These are phyloP conservation scores for Petunia hybrid DNA, from an alignment of 305 asterid species.

Conservation along the genomic window DNA sequence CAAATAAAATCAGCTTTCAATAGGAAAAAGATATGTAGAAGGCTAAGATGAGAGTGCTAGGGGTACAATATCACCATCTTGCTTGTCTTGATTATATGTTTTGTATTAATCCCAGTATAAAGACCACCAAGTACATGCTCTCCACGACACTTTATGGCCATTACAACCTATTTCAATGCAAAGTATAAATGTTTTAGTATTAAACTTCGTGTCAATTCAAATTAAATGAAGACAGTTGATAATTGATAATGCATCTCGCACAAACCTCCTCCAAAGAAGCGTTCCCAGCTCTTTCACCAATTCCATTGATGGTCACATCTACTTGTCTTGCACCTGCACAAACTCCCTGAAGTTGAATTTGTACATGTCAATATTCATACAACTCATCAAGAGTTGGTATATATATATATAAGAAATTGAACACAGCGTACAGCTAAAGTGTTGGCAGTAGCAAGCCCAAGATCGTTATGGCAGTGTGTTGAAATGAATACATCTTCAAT, in stretches of 20 bases:
- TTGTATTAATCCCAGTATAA: constrained; percentile 75
- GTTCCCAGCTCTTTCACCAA: constrained; percentile 98
- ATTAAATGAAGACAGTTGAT: too few species aligned
- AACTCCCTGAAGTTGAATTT: constrained; percentile 76
- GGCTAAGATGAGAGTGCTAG: neutral
- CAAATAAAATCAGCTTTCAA: constrained; percentile 17
- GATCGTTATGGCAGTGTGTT: constrained; percentile 93
- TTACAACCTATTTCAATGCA: constrained; percentile 60
- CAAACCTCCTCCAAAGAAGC: constrained; percentile 87
- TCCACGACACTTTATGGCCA: constrained; percentile 89
- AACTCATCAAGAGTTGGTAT: constrained; percentile 31
- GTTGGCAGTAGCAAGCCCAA: constrained; percentile 92
- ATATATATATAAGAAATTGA: constrained; percentile 20
- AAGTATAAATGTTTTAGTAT: too few species aligned
- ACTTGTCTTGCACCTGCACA: constrained; percentile 87
- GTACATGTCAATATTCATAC: neutral
- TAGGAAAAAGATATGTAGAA: neutral
- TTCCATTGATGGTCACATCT: constrained; percentile 93
- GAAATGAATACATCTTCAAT: constrained; percentile 84
- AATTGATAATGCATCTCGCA: too few species aligned
- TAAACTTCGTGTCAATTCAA: neutral
- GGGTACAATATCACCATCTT: constrained; percentile 63
- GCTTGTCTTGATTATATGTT: constrained; percentile 80
- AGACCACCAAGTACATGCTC: constrained; percentile 70
- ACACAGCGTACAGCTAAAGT: constrained; percentile 63